Base-by-base conservation (phyloP, 805 yeast genomes). In the Spathaspora passalidarum region DNA sequence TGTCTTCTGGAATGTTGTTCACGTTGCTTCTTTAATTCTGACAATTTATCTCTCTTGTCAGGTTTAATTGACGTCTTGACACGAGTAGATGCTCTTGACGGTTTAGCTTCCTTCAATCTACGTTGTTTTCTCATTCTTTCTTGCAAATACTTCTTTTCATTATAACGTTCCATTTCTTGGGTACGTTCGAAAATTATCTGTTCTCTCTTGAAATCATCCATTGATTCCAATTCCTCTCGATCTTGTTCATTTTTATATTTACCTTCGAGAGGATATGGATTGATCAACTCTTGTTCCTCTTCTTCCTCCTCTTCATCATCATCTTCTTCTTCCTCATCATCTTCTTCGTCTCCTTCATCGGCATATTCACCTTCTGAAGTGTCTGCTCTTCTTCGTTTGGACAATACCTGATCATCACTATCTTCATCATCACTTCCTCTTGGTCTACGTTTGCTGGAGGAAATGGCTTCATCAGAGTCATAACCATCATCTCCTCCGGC, bases 121-220 rank as follows among this genome's bases (percentile, higher is more conserved):
- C 48, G 53, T 38, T 44, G 55, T 52, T 73, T 68, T 59, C 73
- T 80, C 56, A 88, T 85, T 66, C 98, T 85, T 61, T 88, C 84
- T 22, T 87, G 89, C 57, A 95, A 80, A 56, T 86, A 83, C 62
- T 80, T 79, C 60, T 89, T 81, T 68, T 94, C 98, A 49, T 87
- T 83, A 66, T 75, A 91, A 54, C 86, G 82, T 64, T 92, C 96
- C 82, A 88, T 80, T 50, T 88, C 95, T 66, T 90, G 97, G 7
- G 88, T 80, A 66, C 99, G 88, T 46, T 92, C 98, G 56, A 88
- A 94, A 46, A 94, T 76, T 46, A 90, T 80, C 55, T 86, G 84
- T 71, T 94, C 99, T 59, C 98, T 85, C 58, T 88, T 88, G 63
- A 94, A 80, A 72, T 94, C 99, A 46, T 92, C 96, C 82, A 94